Percentiles rank a stretch among this genome's conserved stretches.
phyloP scores from a whole-genome alignment of 305 asterid genomes.

The Fraxinus latifolia region DNA sequence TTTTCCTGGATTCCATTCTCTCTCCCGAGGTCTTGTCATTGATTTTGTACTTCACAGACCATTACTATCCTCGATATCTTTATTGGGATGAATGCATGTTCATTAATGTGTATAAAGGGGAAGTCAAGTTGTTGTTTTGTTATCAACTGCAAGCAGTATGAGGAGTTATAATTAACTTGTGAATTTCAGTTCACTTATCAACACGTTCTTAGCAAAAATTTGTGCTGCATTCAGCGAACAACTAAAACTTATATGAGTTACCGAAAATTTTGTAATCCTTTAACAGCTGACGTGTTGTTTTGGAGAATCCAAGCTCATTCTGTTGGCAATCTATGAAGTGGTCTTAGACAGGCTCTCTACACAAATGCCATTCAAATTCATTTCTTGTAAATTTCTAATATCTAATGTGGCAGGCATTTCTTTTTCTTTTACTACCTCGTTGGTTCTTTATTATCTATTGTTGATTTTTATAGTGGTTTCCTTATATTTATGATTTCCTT shows the following conservation, averaged over 20 bases:
- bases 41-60: background rate
- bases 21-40: background rate
- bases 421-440: constrained; percentile 10
- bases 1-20: background rate
- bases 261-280: constrained; percentile 4
- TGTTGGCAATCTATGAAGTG: constrained; percentile 13
- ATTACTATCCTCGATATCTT: constrained; percentile 17
- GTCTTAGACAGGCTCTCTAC: constrained; percentile 11
- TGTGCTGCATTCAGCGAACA: background rate
- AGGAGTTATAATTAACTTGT: constrained; percentile 6
- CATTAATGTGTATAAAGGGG: background rate
- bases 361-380: background rate
- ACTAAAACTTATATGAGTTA: background rate
- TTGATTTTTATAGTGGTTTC: background rate
- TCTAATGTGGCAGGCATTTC: background rate
- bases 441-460: constrained; percentile 5
- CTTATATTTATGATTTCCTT: background rate
- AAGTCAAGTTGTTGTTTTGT: constrained; percentile 8
- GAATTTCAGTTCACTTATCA: background rate
- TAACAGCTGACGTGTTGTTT: constrained; percentile 4
- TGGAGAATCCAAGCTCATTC: constrained; percentile 14
- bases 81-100: constrained; percentile 1
- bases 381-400: background rate
- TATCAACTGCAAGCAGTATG: background rate
- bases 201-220: background rate